Percentiles rank a stretch among this genome's conserved stretches.
These are phyloP conservation scores for Emydomyces testavorans DNA, from an alignment of 2,329 filamentous ascomycete species.

Conservation along the genomic window DNA sequence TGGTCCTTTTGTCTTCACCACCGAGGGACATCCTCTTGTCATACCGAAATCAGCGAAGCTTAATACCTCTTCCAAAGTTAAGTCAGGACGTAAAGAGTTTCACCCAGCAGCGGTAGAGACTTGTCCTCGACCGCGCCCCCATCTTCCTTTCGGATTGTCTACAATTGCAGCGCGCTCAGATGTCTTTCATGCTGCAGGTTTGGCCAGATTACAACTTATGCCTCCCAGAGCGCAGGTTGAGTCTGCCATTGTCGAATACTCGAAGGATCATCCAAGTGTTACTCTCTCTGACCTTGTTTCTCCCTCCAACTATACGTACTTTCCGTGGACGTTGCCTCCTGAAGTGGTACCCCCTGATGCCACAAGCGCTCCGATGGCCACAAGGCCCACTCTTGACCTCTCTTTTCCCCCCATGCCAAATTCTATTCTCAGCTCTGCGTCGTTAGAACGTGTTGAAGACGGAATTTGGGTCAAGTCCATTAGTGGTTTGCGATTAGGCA, in stretches of 20 bases:
- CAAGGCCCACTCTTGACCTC: slow-evolving; percentile 60
- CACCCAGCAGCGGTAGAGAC: slow-evolving; percentile 33
- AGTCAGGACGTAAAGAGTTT: slow-evolving; percentile 15
- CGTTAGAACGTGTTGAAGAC: slow-evolving; percentile 46
- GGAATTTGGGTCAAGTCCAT: slow-evolving; percentile 51
- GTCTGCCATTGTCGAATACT: slow-evolving; percentile 45
- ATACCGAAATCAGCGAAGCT: slow-evolving; percentile 45
- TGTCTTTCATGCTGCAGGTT: slow-evolving; percentile 76
- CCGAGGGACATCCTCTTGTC: slow-evolving; percentile 85
- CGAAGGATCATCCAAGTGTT: slow-evolving; percentile 44
- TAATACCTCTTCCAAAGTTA: slow-evolving; percentile 15
- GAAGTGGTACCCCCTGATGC: slow-evolving; percentile 64
- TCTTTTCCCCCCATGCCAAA: slow-evolving; percentile 50
- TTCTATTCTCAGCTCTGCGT: slow-evolving; percentile 36
- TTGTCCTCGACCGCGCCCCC: slow-evolving; percentile 54
- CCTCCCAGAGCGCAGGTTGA: slow-evolving; percentile 49
- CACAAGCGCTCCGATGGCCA: slow-evolving; percentile 59
- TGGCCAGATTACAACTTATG: slow-evolving; percentile 70
- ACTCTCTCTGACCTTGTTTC: slow-evolving; percentile 45
- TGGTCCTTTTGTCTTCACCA: slow-evolving; percentile 82
- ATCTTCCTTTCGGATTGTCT: slow-evolving; percentile 60
- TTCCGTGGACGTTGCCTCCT: slow-evolving; percentile 81
- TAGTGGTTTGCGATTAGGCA: slow-evolving; percentile 45
- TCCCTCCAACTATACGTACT: slow-evolving; percentile 69
- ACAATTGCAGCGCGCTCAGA: slow-evolving; percentile 67